phyloP scores from a whole-genome alignment of 129 eudicot species.

The Ambrosia artemisiifolia region DNA sequence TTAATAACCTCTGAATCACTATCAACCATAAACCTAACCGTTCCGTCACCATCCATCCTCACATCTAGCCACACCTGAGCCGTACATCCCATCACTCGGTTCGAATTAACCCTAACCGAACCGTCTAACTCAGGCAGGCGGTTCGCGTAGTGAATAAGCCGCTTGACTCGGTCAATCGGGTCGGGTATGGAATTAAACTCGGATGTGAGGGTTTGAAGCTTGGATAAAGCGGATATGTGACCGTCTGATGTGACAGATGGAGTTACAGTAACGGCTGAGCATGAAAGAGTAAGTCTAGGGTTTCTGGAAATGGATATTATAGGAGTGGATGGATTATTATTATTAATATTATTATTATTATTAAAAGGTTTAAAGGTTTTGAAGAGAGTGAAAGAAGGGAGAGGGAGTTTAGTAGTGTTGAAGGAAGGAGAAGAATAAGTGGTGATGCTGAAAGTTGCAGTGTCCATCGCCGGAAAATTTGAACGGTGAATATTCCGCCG shows the following conservation, averaged over 20 bases:
- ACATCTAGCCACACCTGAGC: conserved; percentile 89
- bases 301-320: not conserved
- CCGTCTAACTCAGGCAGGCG: conserved; percentile 35
- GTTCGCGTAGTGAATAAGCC: conserved; percentile 47
- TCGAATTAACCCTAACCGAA: conserved; percentile 30
- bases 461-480: not conserved
- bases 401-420: conserved; percentile 12
- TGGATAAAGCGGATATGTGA: conserved; percentile 23
- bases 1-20: conserved; percentile 85
- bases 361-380: conserved; percentile 19
- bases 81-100: conserved; percentile 93
- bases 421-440: conserved; percentile 25
- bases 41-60: conserved; percentile 40
- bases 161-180: conserved; percentile 68
- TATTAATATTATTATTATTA: no score
- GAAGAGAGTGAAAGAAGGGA: conserved; percentile 1
- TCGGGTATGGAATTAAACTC: conserved; percentile 54
- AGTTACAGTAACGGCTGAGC: conserved; percentile 38
- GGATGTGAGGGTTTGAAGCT: conserved; percentile 43
- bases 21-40: conserved; percentile 62
- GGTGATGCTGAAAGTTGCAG: conserved; percentile 16
- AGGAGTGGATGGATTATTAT: not conserved
- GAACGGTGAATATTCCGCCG: not conserved
- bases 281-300: conserved; percentile 20
- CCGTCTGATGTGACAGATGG: conserved; percentile 37